A percentile compares a stretch with the other conserved stretches of the same genome.
Conservation (phyloP, 768 basidiomycete genomes). For the Trametes maxima region DNA sequence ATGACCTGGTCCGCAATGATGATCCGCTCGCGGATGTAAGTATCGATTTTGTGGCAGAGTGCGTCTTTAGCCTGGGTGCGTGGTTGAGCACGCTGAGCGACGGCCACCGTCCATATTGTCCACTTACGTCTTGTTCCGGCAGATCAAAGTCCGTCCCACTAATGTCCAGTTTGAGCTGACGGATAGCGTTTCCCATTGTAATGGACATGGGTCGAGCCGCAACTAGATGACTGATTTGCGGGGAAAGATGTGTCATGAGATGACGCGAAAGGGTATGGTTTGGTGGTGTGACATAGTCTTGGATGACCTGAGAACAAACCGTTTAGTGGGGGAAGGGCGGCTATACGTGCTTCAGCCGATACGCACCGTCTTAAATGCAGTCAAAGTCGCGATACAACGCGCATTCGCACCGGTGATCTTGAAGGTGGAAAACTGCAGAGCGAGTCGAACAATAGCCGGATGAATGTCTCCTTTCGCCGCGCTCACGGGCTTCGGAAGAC, state of each 20-base stretch:
- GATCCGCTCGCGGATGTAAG: constrained; percentile 93
- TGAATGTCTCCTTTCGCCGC: constrained; percentile 85
- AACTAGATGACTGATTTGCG: constrained; percentile 90
- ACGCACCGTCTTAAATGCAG: constrained; percentile 87
- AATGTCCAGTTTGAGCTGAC: constrained; percentile 94
- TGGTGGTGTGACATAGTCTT: constrained; percentile 85
- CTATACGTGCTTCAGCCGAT: not conserved
- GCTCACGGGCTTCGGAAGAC: constrained; percentile 58
- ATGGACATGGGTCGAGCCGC: constrained; percentile 88
- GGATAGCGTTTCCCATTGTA: constrained; percentile 92
- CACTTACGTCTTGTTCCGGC: constrained; percentile 88
- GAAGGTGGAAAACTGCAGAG: constrained; percentile 89
- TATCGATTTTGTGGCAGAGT: constrained; percentile 84
- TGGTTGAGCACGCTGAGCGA: not conserved
- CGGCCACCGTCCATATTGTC: not conserved
- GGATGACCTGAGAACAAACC: constrained; percentile 67
- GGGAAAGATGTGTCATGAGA: constrained; percentile 88
- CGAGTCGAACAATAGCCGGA: constrained; percentile 83
- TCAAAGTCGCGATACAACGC: constrained; percentile 88
- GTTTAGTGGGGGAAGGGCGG: not conserved
- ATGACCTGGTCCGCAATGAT: constrained; percentile 93
- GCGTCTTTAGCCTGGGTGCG: constrained; percentile 77
- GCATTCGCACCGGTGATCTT: constrained; percentile 95
- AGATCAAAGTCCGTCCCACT: constrained; percentile 90
- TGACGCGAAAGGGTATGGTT: constrained; percentile 88